These are phyloP conservation scores for Globisporangium radiosum DNA, from an alignment of 352 stramenopile species.

Conservation along the genomic window DNA sequence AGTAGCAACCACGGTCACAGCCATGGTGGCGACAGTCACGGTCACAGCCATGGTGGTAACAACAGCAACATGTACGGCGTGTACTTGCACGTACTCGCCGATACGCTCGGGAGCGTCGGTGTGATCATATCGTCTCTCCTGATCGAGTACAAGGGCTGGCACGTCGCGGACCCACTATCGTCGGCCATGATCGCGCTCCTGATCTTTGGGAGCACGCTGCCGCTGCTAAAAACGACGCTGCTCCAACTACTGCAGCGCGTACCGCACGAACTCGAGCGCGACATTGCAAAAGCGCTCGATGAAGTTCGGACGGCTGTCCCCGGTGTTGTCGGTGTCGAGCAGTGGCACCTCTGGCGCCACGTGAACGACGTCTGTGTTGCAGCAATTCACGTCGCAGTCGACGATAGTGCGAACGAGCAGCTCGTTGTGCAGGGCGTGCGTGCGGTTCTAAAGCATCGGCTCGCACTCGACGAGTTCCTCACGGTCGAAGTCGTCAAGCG, in stretches of 20 bases:
- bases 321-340: conserved; percentile 36
- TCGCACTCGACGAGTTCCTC: conserved; percentile 42
- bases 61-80: conserved; percentile 91
- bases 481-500: conserved; percentile 58
- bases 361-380: conserved; percentile 51
- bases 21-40: neutral
- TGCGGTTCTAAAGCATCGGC: conserved; percentile 37
- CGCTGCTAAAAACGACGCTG: conserved; percentile 68
- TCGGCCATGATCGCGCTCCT: conserved; percentile 81
- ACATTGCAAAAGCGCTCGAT: conserved; percentile 35
- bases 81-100: conserved; percentile 85
- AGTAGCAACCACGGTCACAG: neutral
- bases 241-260: conserved; percentile 68
- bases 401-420: conserved; percentile 40
- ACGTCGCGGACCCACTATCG: conserved; percentile 76
- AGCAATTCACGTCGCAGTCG: conserved; percentile 53
- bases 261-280: conserved; percentile 40
- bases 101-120: conserved; percentile 84
- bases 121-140: conserved; percentile 86
- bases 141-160: conserved; percentile 80
- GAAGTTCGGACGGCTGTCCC: conserved; percentile 38
- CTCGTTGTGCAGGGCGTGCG: conserved; percentile 40
- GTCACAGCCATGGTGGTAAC: conserved; percentile 11
- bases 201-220: conserved; percentile 78
- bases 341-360: conserved; percentile 78